These are phyloP conservation scores for Eucalyptus shirleyi DNA, from an alignment of 345 rosid species.

Conservation along the genomic window DNA sequence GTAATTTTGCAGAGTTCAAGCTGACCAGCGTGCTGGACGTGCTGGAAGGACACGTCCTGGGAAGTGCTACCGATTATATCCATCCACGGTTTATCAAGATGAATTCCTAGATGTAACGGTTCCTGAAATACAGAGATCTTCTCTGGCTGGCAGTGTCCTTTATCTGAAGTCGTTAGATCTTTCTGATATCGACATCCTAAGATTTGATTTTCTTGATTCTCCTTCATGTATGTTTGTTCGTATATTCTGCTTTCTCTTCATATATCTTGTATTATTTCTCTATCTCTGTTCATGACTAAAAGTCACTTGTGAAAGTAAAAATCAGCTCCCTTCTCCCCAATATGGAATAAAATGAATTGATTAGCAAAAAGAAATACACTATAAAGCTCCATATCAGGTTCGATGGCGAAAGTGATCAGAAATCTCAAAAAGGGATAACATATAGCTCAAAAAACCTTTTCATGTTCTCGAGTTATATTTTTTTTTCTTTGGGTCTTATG, in stretches of 20 bases:
- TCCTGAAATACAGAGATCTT: constrained; percentile 95
- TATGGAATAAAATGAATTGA: background rate
- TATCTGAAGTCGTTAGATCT: constrained; percentile 93
- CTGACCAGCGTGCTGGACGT: constrained; percentile 96
- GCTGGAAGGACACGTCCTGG: constrained; percentile 99
- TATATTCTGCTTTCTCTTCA: background rate
- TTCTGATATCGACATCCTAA: constrained; percentile 78
- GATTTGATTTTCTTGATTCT: constrained; percentile 92
- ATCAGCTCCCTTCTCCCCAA: background rate
- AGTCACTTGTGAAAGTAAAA: background rate
- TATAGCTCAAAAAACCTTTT: background rate
- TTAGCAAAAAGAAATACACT: background rate
- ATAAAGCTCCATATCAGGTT: background rate
- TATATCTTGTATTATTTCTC: background rate
- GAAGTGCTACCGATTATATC: constrained; percentile 87
- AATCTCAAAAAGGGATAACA: background rate
- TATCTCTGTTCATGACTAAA: background rate
- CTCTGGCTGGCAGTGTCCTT: constrained; percentile 93
- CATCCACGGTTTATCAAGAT: constrained; percentile 59
- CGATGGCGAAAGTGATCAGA: background rate
- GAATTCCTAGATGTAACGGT: constrained; percentile 82
- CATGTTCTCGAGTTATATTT: background rate
- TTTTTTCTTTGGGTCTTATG: background rate
- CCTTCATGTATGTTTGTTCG: constrained; percentile 59
- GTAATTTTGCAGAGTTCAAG: constrained; percentile 69